Evolutionary conservation across 2,329 filamentous ascomycete genomes (phyloP).

Genomic region (Zymoseptoria pseudotritici): DNA sequence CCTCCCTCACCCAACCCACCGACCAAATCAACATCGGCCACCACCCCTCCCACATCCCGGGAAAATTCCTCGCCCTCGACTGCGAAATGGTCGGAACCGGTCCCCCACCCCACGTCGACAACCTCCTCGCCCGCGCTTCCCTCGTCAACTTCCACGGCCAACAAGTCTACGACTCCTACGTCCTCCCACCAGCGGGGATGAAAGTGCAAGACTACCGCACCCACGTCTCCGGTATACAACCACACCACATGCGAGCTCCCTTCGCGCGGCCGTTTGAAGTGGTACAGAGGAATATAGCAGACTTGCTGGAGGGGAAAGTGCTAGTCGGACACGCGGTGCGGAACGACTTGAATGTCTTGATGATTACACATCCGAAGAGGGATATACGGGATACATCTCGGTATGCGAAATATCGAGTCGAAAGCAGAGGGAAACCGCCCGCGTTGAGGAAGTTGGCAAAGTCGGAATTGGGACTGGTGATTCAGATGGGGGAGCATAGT

Average conservation of each 20-base stretch:
- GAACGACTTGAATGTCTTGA: constrained; percentile 67
- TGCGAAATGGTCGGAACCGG: constrained; percentile 97
- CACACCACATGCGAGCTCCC: constrained; percentile 58
- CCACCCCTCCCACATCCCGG: constrained; percentile 55
- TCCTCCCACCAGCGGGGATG: constrained; percentile 52
- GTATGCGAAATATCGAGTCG: constrained; percentile 64
- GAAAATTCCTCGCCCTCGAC: constrained; percentile 88
- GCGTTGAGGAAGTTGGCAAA: constrained; percentile 54
- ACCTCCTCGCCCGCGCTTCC: constrained; percentile 76
- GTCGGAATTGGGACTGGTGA: constrained; percentile 51
- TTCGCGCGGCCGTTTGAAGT: constrained; percentile 55
- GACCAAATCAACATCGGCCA: constrained; percentile 39
- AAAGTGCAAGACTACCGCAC: constrained; percentile 92
- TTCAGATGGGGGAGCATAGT: constrained; percentile 54
- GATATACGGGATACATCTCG: constrained; percentile 81
- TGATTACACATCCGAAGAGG: constrained; percentile 67
- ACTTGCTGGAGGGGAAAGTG: constrained; percentile 62
- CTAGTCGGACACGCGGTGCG: constrained; percentile 78
- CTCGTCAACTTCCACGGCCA: constrained; percentile 89
- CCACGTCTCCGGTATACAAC: constrained; percentile 70
- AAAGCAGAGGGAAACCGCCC: constrained; percentile 62
- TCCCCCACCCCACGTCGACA: constrained; percentile 57
- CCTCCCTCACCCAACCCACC: constrained; percentile 50
- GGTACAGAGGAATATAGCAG: constrained; percentile 65
- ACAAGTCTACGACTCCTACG: constrained; percentile 90